Percentiles rank a stretch among this genome's conserved stretches.
phyloP scores from a whole-genome alignment of 129 eudicot species.

The Solidago caesia region DNA sequence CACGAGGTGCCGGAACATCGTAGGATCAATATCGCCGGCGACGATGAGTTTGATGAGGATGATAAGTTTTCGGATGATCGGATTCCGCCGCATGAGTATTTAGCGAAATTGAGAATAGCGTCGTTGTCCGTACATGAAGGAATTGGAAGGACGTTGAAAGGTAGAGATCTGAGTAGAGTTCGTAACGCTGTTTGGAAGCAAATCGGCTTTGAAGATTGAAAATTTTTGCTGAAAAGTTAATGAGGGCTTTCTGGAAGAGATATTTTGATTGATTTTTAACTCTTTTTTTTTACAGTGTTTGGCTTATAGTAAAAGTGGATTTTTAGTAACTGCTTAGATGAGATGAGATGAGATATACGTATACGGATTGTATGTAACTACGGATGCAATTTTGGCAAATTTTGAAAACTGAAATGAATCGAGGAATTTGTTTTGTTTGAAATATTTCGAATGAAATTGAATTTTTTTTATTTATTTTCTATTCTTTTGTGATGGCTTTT shows the following conservation, averaged over 20 bases:
- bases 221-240: neutral
- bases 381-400: constrained; percentile 20
- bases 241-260: too few relatives aligned
- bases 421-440: constrained; percentile 10
- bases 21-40: constrained; percentile 29
- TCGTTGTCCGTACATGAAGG: constrained; percentile 83
- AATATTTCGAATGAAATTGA: too few relatives aligned
- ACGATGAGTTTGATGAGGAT: constrained; percentile 30
- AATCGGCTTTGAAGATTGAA: constrained; percentile 58
- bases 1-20: constrained; percentile 42
- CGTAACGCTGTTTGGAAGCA: constrained; percentile 73
- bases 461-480: neutral
- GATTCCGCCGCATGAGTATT: constrained; percentile 81
- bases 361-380: constrained; percentile 7
- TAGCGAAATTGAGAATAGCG: constrained; percentile 62
- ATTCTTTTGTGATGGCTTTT: constrained; percentile 8
- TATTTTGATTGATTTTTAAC: too few relatives aligned
- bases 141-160: constrained; percentile 74
- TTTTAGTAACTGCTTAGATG: neutral
- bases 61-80: constrained; percentile 40
- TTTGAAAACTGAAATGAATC: constrained; percentile 22
- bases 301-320: neutral
- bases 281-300: too few relatives aligned
- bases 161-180: constrained; percentile 72
- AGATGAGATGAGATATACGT: constrained; percentile 7